A percentile compares a stretch with the other conserved stretches of the same genome.
phyloP scores from a whole-genome alignment of 2,329 filamentous ascomycete genomes.

The Paraphaeosphaeria minitans region DNA sequence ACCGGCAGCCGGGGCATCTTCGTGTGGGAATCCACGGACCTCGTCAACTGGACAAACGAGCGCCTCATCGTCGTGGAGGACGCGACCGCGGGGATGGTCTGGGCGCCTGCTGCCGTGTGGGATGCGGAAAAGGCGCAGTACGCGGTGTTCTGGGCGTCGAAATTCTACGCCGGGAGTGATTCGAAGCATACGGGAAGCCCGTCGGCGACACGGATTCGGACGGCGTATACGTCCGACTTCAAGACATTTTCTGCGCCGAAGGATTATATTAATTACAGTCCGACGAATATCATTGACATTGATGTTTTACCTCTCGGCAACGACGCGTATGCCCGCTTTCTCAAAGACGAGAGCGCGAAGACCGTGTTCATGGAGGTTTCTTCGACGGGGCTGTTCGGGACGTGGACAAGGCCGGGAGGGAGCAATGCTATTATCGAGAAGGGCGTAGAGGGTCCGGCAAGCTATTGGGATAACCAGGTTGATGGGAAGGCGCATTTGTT shows the following conservation, averaged over 20 bases:
- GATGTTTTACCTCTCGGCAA: conserved; percentile 58
- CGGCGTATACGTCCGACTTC: conserved; percentile 62
- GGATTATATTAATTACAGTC: conserved; percentile 57
- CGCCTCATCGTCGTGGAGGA: conserved; percentile 58
- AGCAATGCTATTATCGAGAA: conserved; percentile 47
- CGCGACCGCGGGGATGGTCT: conserved; percentile 62
- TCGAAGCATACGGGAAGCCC: conserved; percentile 55
- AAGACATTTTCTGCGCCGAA: conserved; percentile 57
- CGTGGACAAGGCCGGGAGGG: conserved; percentile 58
- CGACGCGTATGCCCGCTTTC: conserved; percentile 57
- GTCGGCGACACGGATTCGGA: conserved; percentile 54
- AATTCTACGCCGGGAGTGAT: conserved; percentile 55
- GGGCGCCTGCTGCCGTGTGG: conserved; percentile 63
- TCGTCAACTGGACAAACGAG: conserved; percentile 57
- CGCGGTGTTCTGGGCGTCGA: conserved; percentile 57
- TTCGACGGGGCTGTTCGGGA: conserved; percentile 57
- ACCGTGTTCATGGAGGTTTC: conserved; percentile 59
- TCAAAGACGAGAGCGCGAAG: conserved; percentile 61
- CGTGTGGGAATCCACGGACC: conserved; percentile 60
- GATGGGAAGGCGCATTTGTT: conserved; percentile 51
- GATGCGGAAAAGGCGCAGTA: conserved; percentile 54
- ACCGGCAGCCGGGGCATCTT: conserved; percentile 59
- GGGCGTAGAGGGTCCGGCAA: conserved; percentile 39
- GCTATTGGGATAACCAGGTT: conserved; percentile 42
- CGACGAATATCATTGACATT: conserved; percentile 60